A percentile compares a stretch with the other conserved stretches of the same genome.
Evolutionary conservation across 2,329 filamentous ascomycete species (phyloP).

Genomic region (Nigrospora sphaerica): DNA sequence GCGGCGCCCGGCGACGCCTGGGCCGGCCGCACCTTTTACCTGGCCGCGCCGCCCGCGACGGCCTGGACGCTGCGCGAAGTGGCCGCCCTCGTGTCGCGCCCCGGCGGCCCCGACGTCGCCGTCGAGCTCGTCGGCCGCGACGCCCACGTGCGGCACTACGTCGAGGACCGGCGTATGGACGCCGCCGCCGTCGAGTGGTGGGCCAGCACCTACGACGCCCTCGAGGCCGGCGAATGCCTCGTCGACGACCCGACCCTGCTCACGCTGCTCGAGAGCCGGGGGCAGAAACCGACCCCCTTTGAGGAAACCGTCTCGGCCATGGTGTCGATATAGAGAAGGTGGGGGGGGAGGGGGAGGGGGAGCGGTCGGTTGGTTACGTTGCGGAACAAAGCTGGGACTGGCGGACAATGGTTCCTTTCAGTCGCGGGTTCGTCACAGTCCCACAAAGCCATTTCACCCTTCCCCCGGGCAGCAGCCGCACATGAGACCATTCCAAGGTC

Average conservation of each 20-base stretch:
- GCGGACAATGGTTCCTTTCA: too few species aligned
- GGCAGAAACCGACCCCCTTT: slow-evolving; percentile 13
- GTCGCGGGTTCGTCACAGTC: too few species aligned
- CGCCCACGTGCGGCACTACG: slow-evolving; percentile 17
- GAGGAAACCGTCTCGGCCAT: slow-evolving; percentile 17
- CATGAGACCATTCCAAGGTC: too few species aligned
- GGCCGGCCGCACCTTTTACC: slow-evolving; percentile 13
- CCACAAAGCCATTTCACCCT: too few species aligned
- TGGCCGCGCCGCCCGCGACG: slow-evolving; percentile 12
- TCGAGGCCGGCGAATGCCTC: slow-evolving; percentile 17
- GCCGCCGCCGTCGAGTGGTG: slow-evolving; percentile 19
- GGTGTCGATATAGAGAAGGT: slow-evolving; percentile 8
- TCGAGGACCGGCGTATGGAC: slow-evolving; percentile 11
- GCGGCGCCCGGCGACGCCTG: slow-evolving; percentile 7
- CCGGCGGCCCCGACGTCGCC: slow-evolving; percentile 10
- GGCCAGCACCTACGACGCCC: slow-evolving; percentile 18
- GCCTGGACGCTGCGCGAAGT: slow-evolving; percentile 16
- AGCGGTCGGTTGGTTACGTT: background rate
- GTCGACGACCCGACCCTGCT: slow-evolving; percentile 26
- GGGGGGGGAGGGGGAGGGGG: too few species aligned
- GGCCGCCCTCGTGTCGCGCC: slow-evolving; percentile 13
- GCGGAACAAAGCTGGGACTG: too few species aligned
- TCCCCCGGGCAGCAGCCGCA: too few species aligned
- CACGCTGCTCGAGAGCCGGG: slow-evolving; percentile 23
- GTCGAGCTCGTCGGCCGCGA: slow-evolving; percentile 12